phyloP scores from a whole-genome alignment of 2,329 filamentous ascomycete genomes.

The Tolypocladium guangdongense region DNA sequence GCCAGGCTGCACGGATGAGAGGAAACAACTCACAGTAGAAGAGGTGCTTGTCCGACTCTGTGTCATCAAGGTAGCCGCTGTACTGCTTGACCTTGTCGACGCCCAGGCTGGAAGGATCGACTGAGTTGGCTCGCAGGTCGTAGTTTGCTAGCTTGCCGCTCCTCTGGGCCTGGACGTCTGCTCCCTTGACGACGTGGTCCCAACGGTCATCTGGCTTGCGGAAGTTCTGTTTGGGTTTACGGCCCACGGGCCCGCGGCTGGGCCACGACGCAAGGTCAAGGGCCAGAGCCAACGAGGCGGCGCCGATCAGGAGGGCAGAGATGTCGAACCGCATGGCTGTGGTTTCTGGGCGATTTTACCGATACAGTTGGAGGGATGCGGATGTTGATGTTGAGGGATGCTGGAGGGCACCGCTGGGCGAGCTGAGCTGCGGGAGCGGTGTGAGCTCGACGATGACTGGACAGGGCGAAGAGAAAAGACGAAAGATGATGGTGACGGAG shows the following conservation, averaged over 20 bases:
- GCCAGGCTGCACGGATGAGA: background rate
- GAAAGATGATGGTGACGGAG: too few species aligned
- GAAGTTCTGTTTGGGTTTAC: constrained; percentile 29
- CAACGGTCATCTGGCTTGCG: constrained; percentile 72
- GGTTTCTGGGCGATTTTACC: too few species aligned
- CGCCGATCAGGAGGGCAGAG: too few species aligned
- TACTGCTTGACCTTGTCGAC: constrained; percentile 95
- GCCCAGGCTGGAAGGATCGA: constrained; percentile 72
- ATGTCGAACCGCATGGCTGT: too few species aligned
- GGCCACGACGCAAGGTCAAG: too few species aligned
- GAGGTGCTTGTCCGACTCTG: constrained; percentile 91
- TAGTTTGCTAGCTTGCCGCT: constrained; percentile 37
- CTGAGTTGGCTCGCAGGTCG: constrained; percentile 79
- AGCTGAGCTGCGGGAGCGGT: too few species aligned
- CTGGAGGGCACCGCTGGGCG: too few species aligned
- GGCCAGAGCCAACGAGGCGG: too few species aligned
- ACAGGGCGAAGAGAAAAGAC: too few species aligned
- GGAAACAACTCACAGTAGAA: constrained; percentile 71
- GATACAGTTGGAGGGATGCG: too few species aligned
- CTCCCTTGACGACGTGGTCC: constrained; percentile 81
- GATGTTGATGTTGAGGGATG: too few species aligned
- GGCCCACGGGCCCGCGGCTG: background rate
- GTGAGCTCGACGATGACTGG: too few species aligned
- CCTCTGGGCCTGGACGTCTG: constrained; percentile 61
- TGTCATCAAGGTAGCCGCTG: constrained; percentile 91